Evolutionary conservation across 345 rosid species (phyloP).

Genomic region (Eucalyptus regnans): DNA sequence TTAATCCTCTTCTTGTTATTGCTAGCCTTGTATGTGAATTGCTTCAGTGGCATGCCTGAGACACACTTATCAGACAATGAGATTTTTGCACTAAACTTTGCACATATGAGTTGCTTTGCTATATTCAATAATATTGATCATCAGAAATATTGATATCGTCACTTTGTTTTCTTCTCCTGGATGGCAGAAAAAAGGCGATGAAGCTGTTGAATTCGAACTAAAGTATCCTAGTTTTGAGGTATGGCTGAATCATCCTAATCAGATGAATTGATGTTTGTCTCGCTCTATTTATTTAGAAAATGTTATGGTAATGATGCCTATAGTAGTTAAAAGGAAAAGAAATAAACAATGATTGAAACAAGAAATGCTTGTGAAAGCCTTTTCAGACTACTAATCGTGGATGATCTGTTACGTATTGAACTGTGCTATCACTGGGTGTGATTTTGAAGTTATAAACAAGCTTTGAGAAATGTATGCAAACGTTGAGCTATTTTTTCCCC

Average conservation of each 20-base stretch:
- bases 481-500: neutral
- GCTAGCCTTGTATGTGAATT: neutral
- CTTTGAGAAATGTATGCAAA: neutral
- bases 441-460: neutral
- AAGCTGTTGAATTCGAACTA: constrained; percentile 43
- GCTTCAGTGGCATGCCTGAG: neutral
- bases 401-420: neutral
- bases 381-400: neutral
- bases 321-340: neutral
- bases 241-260: neutral
- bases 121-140: neutral
- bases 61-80: neutral
- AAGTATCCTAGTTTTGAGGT: constrained; percentile 84
- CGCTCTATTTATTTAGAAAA: neutral
- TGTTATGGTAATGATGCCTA: neutral
- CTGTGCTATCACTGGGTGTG: neutral
- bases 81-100: neutral
- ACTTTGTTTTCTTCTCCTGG: neutral
- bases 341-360: neutral
- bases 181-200: constrained; percentile 62
- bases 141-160: neutral
- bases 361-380: neutral
- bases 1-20: neutral
- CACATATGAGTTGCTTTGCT: neutral
- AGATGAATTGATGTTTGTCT: neutral